Evolutionary conservation across 768 basidiomycete genomes (phyloP), one percentile per base, ranked within the genome.

Genomic region (Suillus subaureus): DNA sequence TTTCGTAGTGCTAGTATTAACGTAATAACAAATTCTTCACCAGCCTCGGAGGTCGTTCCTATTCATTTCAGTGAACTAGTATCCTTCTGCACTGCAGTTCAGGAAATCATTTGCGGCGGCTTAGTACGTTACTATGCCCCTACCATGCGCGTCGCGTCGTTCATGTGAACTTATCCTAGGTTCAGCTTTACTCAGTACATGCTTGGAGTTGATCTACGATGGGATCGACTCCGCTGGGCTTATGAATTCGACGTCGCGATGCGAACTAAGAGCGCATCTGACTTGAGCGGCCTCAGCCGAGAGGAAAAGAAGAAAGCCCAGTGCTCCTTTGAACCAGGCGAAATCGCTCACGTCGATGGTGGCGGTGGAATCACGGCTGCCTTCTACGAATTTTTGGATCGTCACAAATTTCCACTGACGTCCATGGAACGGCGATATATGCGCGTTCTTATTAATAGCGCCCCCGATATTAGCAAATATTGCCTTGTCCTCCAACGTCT

Each of bases 401-500:
- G 37, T 8, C 2, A 67, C 15, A 37, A 66, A 13, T 66, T 42
- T 37, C n/a, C 40, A 31, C 55, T 66, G 45, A 67, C 64, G 7
- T 16, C 13, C 9, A 28, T 40, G 16, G 66, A 66, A 66, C 52
- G 7, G 26, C 39, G 35, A 31, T 39, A 67, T 39, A 37, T 33
- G 28, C 37, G 37, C 26, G 21, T n/a, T n/a, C 51, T 57, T 26
- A 37, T 26, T 23, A 21, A 21, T 31, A 33, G 18, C 15, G 55
- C 58, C 7, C 65, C 37, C 13, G 31, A 40, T 49, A 52, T 66
- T 21, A 49, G 66, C 23, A 66, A 66, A 47, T 66, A 66, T 39
- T 82, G 80, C 61, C 64, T 82, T n/a, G 72, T 82, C 58, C 73
- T 80, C 31, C 66, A 71, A 37, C 76, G 74, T 39, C 69, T 78